A percentile compares a stretch with the other conserved stretches of the same genome.
These are phyloP conservation scores for Cyclocybe aegerita DNA, from an alignment of 768 basidiomycete genomes.

Conservation along the genomic window DNA sequence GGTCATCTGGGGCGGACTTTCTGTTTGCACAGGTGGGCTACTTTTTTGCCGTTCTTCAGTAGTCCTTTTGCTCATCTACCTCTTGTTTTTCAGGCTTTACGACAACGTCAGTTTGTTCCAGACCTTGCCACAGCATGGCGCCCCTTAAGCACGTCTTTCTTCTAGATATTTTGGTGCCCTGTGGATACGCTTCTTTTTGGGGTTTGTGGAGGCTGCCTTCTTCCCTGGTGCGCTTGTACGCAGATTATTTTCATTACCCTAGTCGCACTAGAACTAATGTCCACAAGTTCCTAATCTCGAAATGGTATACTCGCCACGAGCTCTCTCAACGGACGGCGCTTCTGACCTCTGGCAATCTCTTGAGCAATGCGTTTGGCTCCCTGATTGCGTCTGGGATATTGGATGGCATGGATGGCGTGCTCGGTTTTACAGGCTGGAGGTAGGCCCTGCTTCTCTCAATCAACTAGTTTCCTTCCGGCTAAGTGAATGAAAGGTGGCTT, in stretches of 20 bases:
- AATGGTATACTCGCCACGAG: slow-evolving; percentile 80
- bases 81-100: slow-evolving; percentile 31
- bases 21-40: slow-evolving; percentile 47
- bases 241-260: background rate
- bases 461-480: background rate
- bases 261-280: background rate
- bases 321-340: slow-evolving; percentile 73
- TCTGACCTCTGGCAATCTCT: slow-evolving; percentile 72
- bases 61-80: background rate
- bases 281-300: slow-evolving; percentile 56
- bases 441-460: slow-evolving; percentile 26
- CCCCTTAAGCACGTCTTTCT: background rate
- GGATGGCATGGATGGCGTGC: slow-evolving; percentile 68
- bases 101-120: slow-evolving; percentile 29
- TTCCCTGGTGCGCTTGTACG: slow-evolving; percentile 59
- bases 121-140: background rate
- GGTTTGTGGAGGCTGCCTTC: slow-evolving; percentile 68
- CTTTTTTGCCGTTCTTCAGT: background rate
- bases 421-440: slow-evolving; percentile 81
- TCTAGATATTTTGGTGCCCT: slow-evolving; percentile 66
- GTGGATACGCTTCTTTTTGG: slow-evolving; percentile 77
- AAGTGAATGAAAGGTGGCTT: slow-evolving; percentile 53
- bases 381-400: slow-evolving; percentile 82
- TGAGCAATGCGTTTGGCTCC: slow-evolving; percentile 85
- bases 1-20: slow-evolving; percentile 70